Base-by-base conservation (phyloP, 2,329 filamentous ascomycete genomes). In the Leptographium galeiforme region DNA sequence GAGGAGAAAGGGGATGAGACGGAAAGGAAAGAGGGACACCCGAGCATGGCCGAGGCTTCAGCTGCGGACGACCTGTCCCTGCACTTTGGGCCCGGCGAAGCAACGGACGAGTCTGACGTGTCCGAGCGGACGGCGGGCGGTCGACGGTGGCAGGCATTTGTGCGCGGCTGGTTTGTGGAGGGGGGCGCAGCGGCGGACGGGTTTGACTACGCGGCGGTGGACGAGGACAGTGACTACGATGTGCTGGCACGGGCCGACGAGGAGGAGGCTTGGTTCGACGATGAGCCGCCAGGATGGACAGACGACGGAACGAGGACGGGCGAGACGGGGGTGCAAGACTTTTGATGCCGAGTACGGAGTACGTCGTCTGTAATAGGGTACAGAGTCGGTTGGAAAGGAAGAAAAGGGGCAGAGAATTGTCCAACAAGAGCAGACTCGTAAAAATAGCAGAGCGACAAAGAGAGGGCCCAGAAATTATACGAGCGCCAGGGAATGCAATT, bases 231-330 rank as follows among this genome's bases (percentile, higher is more conserved):
- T 34, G 81, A 82, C 19, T 83, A 81, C 53, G 88, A 95, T 64
- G 79, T 66, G 64, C 68, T 72, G 66, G 75, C 63, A 72, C 79
- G 70, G 57, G 68, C 73, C n/a, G 81, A 84, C 51, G 71, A 72
- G 14, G 76, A 91, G 66, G 87, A 95, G 40, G 75, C 75, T 19
- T 95, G 87, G 72, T 90, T 94, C 63, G 87, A 89, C 25, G 81
- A 82, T 7, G 85, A 95, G 70, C 83, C 87, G 60, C 84, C 85
- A 0, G 74, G 74, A 48, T 88, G 84, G 77, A 71, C 77, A 34
- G 70, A 25, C 19, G 53, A 32, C 10, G 45, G 41, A 16, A 32
- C 30, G 49, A 59, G 69, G 45, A 57, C 62, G 40, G 82, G 84
- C 3, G 80, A 88, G 66, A 88, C 84, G 19, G 85, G 85, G 0